These are phyloP conservation scores for Bidens hawaiensis DNA, from an alignment of 140 eudicot species.

Conservation along the genomic window DNA sequence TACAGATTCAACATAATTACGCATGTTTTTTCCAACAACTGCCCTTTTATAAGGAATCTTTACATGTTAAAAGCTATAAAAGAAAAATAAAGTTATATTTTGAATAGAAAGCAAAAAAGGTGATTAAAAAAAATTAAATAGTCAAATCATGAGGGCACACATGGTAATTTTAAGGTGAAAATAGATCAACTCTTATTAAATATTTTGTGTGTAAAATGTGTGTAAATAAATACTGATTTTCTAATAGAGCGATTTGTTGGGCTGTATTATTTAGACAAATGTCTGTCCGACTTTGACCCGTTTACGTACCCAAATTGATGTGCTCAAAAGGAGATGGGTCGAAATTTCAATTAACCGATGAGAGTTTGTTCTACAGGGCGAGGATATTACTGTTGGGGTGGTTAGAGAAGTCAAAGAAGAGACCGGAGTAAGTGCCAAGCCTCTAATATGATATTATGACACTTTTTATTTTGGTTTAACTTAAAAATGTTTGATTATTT, in stretches of 20 bases:
- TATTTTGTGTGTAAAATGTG: not conserved
- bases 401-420: slow-evolving; percentile 90
- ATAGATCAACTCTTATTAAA: not conserved
- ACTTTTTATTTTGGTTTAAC: not conserved
- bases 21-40: not conserved
- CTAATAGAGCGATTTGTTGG: not conserved
- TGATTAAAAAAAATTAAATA: too few relatives aligned
- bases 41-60: not conserved
- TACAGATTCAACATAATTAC: not conserved
- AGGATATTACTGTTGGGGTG: slow-evolving; percentile 57
- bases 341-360: slow-evolving; percentile 13
- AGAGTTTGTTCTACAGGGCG: slow-evolving; percentile 54
- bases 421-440: slow-evolving; percentile 67
- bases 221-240: not conserved
- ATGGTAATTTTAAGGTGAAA: not conserved
- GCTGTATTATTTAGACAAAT: not conserved
- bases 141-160: not conserved
- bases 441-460: not conserved
- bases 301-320: not conserved
- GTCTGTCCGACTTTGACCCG: not conserved
- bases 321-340: not conserved
- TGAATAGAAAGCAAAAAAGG: not conserved
- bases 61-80: too few relatives aligned
- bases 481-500: slow-evolving; percentile 13
- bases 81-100: not conserved